A percentile compares a stretch with the other conserved stretches of the same genome.
Evolutionary conservation across 495 filamentous ascomycete species (phyloP).

Genomic region (Ramalina intermedia): DNA sequence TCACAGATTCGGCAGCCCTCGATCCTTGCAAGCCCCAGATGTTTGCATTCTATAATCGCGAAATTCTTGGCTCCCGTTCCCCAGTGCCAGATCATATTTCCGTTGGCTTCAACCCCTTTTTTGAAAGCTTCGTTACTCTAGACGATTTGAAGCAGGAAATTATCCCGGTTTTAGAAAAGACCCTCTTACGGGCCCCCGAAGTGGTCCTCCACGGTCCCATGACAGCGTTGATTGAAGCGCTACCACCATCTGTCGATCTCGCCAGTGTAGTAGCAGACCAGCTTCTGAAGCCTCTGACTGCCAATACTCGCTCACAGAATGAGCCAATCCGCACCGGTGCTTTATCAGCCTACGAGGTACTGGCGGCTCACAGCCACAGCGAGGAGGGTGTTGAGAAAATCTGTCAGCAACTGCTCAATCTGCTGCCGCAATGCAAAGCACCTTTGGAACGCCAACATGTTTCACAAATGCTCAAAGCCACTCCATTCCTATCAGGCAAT

Average conservation of each 20-base stretch:
- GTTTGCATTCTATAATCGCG: conserved; percentile 67
- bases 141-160: conserved; percentile 65
- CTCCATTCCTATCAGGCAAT: conserved; percentile 40
- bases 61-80: conserved; percentile 68
- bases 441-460: conserved; percentile 71
- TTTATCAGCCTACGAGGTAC: conserved; percentile 51
- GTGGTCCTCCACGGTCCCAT: conserved; percentile 69
- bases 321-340: conserved; percentile 59
- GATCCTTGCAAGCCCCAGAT: conserved; percentile 52
- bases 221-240: conserved; percentile 47
- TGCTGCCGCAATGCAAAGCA: conserved; percentile 61
- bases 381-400: conserved; percentile 44
- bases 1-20: conserved; percentile 42
- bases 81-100: conserved; percentile 58
- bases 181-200: conserved; percentile 76
- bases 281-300: conserved; percentile 69
- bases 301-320: conserved; percentile 84
- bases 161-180: conserved; percentile 72
- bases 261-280: conserved; percentile 53
- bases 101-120: conserved; percentile 67
- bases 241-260: conserved; percentile 59
- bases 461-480: conserved; percentile 55
- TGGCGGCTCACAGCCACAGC: conserved; percentile 42
- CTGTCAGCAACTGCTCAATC: conserved; percentile 58
- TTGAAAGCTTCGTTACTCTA: conserved; percentile 52